Conservation (phyloP, 1,284 basidiomycete species). For the Rhodotorula sp. region DNA sequence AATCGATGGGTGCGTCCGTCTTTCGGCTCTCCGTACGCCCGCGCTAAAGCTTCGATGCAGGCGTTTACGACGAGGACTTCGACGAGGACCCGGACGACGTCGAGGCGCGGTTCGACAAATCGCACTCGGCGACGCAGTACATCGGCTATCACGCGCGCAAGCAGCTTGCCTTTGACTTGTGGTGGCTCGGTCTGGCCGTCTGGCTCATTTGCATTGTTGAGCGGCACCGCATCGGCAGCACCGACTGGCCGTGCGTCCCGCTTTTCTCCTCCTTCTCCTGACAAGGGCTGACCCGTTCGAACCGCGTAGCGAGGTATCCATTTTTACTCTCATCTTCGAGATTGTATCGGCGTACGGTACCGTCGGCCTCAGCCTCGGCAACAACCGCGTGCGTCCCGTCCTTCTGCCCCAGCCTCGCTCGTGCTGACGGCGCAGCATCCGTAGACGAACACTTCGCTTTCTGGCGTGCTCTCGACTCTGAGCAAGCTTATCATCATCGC, state of each 20-base stretch:
- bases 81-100: constrained; percentile 58
- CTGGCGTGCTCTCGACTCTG: constrained; percentile 72
- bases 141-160: constrained; percentile 65
- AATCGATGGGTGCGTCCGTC: constrained; percentile 45
- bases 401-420: background rate
- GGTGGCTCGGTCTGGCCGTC: constrained; percentile 45
- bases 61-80: constrained; percentile 62
- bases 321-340: constrained; percentile 62
- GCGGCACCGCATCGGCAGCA: constrained; percentile 56
- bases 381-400: constrained; percentile 48
- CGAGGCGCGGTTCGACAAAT: constrained; percentile 53
- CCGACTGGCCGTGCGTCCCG: constrained; percentile 28
- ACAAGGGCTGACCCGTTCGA: background rate
- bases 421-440: background rate
- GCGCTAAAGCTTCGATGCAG: constrained; percentile 59
- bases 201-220: constrained; percentile 77
- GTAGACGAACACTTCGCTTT: constrained; percentile 68
- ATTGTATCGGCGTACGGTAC: constrained; percentile 88
- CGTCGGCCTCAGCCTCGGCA: constrained; percentile 78
- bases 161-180: constrained; percentile 80
- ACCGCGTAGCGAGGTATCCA: constrained; percentile 26
- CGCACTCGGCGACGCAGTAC: constrained; percentile 44
- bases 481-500: constrained; percentile 82
- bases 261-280: background rate
- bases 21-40: background rate